These are phyloP conservation scores for Arxiozyma bovina DNA, from an alignment of 1,139 yeast genomes.

Conservation along the genomic window DNA sequence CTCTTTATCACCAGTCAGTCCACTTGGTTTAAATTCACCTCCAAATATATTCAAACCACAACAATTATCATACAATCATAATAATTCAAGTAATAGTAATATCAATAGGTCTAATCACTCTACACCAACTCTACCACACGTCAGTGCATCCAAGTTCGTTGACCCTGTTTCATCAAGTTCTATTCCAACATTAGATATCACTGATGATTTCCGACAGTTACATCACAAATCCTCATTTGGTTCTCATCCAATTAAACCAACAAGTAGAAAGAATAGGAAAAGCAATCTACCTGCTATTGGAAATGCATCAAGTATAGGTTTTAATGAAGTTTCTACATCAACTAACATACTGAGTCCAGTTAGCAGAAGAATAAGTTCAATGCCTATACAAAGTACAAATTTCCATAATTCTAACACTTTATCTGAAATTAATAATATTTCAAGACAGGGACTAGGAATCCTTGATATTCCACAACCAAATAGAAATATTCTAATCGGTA, in stretches of 20 bases:
- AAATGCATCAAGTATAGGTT: conserved; percentile 24
- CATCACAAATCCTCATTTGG: conserved; percentile 1
- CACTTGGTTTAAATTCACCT: background rate
- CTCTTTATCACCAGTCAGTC: background rate
- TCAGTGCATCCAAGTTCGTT: conserved; percentile 12
- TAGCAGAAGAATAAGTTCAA: conserved; percentile 4
- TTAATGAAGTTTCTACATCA: conserved; percentile 10
- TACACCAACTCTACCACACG: conserved; percentile 5
- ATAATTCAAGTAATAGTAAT: background rate
- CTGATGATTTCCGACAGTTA: conserved; percentile 7
- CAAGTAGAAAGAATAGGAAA: conserved; percentile 29
- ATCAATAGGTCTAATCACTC: conserved; percentile 2
- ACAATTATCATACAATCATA: conserved; percentile 1
- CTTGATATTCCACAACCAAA: conserved; percentile 1
- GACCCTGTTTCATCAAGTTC: conserved; percentile 15
- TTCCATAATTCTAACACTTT: background rate
- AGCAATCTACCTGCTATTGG: conserved; percentile 26
- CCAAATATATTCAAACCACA: background rate
- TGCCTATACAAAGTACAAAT: conserved; percentile 1
- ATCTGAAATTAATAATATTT: background rate
- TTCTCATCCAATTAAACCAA: conserved; percentile 24
- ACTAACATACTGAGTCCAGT: background rate
- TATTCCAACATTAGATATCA: conserved; percentile 7
- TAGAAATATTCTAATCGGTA: background rate
- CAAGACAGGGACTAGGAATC: conserved; percentile 2